Base-by-base conservation (phyloP, 2,329 filamentous ascomycete genomes). In the Dactylonectria macrodidyma region DNA sequence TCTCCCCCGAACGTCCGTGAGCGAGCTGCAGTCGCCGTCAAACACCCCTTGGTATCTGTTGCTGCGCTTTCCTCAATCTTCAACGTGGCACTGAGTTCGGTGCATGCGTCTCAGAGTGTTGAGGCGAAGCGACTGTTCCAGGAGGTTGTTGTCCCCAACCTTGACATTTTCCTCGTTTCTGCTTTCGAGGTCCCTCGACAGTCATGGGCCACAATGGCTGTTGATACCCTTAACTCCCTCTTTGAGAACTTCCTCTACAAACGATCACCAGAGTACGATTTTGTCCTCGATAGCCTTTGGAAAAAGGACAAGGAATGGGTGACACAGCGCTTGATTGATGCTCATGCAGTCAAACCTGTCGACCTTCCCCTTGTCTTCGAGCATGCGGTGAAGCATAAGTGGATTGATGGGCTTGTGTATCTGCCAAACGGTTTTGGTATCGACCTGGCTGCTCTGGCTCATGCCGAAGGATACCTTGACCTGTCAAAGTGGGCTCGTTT, bases 211-310 rank as follows among this genome's bases (percentile, higher is more conserved):
- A 84, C 85, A 0, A 88, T 95, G 81, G 93, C 94, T 30, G 88
- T 91, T 38, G 92, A 95, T 62, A 94, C 93, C 0, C 81, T 95
- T 33, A 91, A 89, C 67, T 92, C 93, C 14, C 84, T 95, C 1
- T 95, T 98, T 74, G 91, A 93, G 59, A 92, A 93, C 11, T 98
- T 97, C 78, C 86, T 98, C 33, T 88, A 91, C 76, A 95, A 95
- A 80, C 89, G 91, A 63, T 90, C 94, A 11, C 87, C 91, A 5
- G 90, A 95, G 62, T 93, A 94, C 78, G 91, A 95, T 72, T 97
- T 98, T 70, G 95, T 97, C 14, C 88, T 99, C 65, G 92, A 97
- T 77, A 95, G 94, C 66, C 84, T 97, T 6, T 98, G 95, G 95
- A 91, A 92, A 73, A 95, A 96, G 78, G 94, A 98, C 78, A 93